These are phyloP conservation scores for Pythium utonaiense DNA, from an alignment of 352 stramenopile species.

Conservation along the genomic window DNA sequence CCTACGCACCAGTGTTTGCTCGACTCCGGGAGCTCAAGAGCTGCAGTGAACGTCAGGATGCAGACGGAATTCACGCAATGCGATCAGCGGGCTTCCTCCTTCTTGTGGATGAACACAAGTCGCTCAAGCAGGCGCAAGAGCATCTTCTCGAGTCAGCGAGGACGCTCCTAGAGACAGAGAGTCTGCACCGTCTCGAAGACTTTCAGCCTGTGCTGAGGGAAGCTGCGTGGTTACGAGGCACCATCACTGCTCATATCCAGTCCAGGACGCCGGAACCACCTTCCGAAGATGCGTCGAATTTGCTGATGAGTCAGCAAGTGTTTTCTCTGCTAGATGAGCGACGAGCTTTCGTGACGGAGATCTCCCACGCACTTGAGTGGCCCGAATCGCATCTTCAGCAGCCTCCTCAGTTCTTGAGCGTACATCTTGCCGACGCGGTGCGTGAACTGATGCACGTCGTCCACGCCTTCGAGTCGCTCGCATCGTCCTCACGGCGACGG, in stretches of 20 bases:
- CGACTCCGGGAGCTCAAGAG: neutral
- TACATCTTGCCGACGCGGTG: constrained; percentile 15
- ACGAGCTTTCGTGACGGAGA: constrained; percentile 3
- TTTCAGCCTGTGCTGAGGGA: constrained; percentile 5
- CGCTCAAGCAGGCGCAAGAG: neutral
- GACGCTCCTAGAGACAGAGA: neutral
- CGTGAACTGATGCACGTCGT: constrained; percentile 18
- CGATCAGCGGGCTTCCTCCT: neutral
- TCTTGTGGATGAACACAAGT: neutral
- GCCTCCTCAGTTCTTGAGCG: neutral
- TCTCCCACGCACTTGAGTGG: constrained; percentile 2
- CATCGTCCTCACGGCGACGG: neutral
- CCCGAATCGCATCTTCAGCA: neutral
- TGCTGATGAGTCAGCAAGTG: constrained; percentile 1
- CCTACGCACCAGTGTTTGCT: constrained; percentile 2
- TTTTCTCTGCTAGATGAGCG: constrained; percentile 9
- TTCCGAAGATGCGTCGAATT: neutral
- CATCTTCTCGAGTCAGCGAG: neutral
- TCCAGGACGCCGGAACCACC: neutral
- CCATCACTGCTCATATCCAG: neutral
- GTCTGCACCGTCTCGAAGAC: neutral
- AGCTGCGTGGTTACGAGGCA: neutral
- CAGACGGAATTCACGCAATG: neutral
- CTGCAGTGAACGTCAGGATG: neutral
- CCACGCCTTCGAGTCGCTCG: constrained; percentile 16